Evolutionary conservation across 148 eudicot genomes (phyloP).

Genomic region (Rhododendron kiyosumense): DNA sequence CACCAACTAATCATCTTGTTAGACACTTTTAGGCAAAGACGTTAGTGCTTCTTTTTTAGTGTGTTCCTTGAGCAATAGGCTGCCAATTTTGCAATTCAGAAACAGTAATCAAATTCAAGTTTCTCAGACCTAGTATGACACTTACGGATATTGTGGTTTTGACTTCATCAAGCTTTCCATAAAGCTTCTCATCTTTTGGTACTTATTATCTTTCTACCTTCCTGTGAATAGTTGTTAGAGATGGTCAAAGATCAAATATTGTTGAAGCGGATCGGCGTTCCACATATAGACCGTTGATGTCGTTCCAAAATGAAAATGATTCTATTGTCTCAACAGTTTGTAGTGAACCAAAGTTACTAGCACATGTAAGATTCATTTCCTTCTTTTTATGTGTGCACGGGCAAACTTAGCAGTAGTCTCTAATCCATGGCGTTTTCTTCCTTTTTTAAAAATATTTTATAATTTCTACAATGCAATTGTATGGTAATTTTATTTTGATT

Average conservation of each 20-base stretch:
- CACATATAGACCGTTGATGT: conserved; percentile 33
- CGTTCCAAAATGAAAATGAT: conserved; percentile 14
- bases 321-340: conserved; percentile 3
- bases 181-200: neutral
- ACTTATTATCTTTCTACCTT: neutral
- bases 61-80: neutral
- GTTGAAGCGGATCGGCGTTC: conserved; percentile 29
- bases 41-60: neutral
- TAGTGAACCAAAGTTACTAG: conserved; percentile 17
- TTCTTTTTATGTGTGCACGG: neutral
- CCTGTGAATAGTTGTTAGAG: conserved; percentile 27
- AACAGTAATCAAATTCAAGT: neutral
- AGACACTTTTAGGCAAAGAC: neutral
- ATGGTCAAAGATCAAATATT: conserved; percentile 13
- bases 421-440: neutral
- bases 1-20: neutral
- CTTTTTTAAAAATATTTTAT: neutral
- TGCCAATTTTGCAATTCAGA: neutral
- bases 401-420: neutral
- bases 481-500: neutral
- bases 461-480: neutral
- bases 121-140: neutral
- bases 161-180: neutral
- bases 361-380: conserved; percentile 30
- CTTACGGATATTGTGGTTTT: neutral